Base-by-base conservation (phyloP, 192 early-diverging fungal genomes). In the Entophlyctis luteolus region DNA sequence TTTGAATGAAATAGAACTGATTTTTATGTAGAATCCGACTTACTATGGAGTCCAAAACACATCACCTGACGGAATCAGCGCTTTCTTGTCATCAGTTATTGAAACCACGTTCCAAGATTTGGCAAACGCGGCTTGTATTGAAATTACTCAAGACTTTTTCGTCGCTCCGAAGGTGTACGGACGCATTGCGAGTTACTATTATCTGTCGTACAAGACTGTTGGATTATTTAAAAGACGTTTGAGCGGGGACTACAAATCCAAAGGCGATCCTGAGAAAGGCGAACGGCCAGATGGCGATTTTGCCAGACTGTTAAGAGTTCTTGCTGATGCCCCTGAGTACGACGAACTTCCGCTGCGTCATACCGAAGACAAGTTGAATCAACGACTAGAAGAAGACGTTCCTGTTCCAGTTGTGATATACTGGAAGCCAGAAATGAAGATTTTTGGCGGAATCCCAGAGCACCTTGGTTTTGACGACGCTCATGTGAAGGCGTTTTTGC, bases 341-440 rank as follows among this genome's bases (percentile, higher is more conserved):
- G 81, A 85, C 10, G 94, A 98, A 66, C 72, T 96, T 20, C 94
- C 96, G 0, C 93, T 97, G 3, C 84, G 96, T 1, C 94, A 95
- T 70, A 94, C 96, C 72, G 97, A 99, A 65, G 94, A 99, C 72
- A 54, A 91, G 39, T 75, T 93, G 52, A 96, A 97, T 78, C 79
- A 80, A 34, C 90, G 92, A 49, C 77, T 97, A 16, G 91, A 92
- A 62, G 80, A 82, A 32, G 67, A 79, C 29, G 70, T 96, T 18
- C 91, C 89, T 0, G 80, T 86, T 59, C 72, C 86, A 3, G 80
- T 94, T 10, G 75, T 79, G 16, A 68, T 74, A 12, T 59, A 31
- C 33, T 59, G 55, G 67, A 36, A 22, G 20, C 48, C 62, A 32
- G 63, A 65, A 28, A 55, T 52, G 55, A 29, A 55, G n/a, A 37